phyloP scores from a whole-genome alignment of 371 early-diverging fungal genomes.

The Haplosporangium sp. region DNA sequence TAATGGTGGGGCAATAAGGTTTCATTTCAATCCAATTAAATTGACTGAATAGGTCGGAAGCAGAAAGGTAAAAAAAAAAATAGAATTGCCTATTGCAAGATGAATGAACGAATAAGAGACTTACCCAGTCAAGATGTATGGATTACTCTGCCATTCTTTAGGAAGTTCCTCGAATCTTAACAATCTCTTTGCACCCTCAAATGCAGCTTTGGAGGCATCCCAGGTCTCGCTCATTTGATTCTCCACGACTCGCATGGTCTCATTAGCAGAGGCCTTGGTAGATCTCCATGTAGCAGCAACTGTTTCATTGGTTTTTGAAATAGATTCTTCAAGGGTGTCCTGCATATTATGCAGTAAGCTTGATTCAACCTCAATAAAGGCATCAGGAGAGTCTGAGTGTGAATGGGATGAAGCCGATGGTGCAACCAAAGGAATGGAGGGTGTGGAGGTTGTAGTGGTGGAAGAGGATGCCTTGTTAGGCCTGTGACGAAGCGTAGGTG shows the following conservation, averaged over 20 bases:
- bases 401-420: not conserved
- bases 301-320: slow-evolving; percentile 52
- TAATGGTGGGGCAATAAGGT: slow-evolving; percentile 46
- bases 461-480: slow-evolving; percentile 28
- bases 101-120: slow-evolving; percentile 3
- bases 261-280: slow-evolving; percentile 54
- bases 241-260: slow-evolving; percentile 49
- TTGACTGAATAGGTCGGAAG: slow-evolving; percentile 7
- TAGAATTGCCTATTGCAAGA: not conserved
- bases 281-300: slow-evolving; percentile 56
- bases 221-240: slow-evolving; percentile 62
- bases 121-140: slow-evolving; percentile 64
- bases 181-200: slow-evolving; percentile 70
- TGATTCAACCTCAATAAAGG: slow-evolving; percentile 56
- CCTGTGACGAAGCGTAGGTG: slow-evolving; percentile 43
- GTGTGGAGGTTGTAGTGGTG: slow-evolving; percentile 12
- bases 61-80: not conserved
- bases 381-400: slow-evolving; percentile 22
- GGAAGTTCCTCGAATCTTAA: slow-evolving; percentile 73
- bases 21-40: slow-evolving; percentile 21
- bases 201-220: slow-evolving; percentile 70
- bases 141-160: slow-evolving; percentile 74
- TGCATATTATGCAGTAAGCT: slow-evolving; percentile 52
- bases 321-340: slow-evolving; percentile 40
- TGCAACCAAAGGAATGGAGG: slow-evolving; percentile 13